Evolutionary conservation across 139 green algal species (phyloP), one percentile per base, ranked within the genome.

Genomic region (Coccomyxa sp.): DNA sequence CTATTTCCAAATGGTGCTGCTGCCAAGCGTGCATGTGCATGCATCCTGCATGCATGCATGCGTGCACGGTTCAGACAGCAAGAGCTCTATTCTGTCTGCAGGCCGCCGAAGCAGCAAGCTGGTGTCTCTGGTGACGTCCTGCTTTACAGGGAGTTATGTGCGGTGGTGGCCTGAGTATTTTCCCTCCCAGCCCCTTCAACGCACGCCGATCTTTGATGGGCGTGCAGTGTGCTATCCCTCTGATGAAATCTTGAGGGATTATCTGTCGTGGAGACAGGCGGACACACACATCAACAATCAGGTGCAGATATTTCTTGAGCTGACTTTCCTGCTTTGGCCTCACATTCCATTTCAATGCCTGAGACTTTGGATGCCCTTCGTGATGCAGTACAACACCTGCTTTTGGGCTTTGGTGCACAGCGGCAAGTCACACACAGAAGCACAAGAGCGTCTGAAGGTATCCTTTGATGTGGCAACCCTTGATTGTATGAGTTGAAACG

Each of bases 231-330:
- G 89, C 81, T 99, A 99, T 86, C 96, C 96, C 0, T 88, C 79
- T 63, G 82, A 89, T 28, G 28, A 74, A 0, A 86, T 87, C 13
- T 77, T 98, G 80, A 78, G 92, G 3, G 96, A 99, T 90, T 99
- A 99, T 86, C 86, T 99, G 18, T 80, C 90, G 13, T 99, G 96
- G 96, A 89, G 96, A 0, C 96, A 99, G 82, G 94, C 93, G 0
- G 96, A 98, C 91, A 95, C 92, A 13, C 96, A 98, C 87, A 93
- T 98, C 83, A 98, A 98, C 88, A 98, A 96, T 88, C 95, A 95
- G 87, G 93, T 93, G 58, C 10, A 77, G 13, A n/a, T 60, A 13
- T 45, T 31, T 21, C 31, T 14, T 27, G 13, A 21, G 74, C 21
- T 27, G 67, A 13, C 4, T 75, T 27, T 10, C 23, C 9, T 81